Percentiles rank a stretch among this genome's conserved stretches.
These are phyloP conservation scores for Chamaenerion angustifolium DNA, from an alignment of 345 rosid species.

Conservation along the genomic window DNA sequence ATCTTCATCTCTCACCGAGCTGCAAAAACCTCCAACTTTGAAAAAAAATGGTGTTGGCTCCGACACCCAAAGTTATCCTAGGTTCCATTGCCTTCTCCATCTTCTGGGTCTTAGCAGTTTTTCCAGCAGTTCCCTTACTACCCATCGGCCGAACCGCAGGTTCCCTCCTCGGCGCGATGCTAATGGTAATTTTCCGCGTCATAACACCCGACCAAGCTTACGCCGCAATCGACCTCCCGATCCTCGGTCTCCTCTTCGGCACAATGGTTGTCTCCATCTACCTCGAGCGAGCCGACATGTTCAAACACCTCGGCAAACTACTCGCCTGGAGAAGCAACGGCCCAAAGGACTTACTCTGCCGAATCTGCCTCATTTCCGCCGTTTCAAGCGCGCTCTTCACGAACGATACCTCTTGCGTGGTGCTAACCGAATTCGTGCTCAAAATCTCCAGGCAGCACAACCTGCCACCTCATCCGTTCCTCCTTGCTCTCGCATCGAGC, in stretches of 20 bases:
- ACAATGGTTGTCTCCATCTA: constrained; percentile 79
- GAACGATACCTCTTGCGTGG: constrained; percentile 69
- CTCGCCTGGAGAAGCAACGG: constrained; percentile 66
- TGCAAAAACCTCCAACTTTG: too few relatives aligned
- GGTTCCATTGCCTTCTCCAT: constrained; percentile 59
- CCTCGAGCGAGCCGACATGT: constrained; percentile 76
- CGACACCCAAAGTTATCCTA: constrained; percentile 31
- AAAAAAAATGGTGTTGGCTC: constrained; percentile 42
- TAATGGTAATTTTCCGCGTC: constrained; percentile 70
- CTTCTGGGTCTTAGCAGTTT: constrained; percentile 81
- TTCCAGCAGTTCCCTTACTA: constrained; percentile 60
- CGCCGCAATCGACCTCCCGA: constrained; percentile 66
- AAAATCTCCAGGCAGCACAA: constrained; percentile 72
- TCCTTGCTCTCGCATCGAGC: constrained; percentile 75
- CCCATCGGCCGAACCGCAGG: constrained; percentile 92
- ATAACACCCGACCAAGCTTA: constrained; percentile 64
- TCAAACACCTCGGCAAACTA: constrained; percentile 55
- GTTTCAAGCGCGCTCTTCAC: constrained; percentile 77
- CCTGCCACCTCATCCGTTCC: constrained; percentile 65
- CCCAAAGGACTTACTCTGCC: constrained; percentile 49
- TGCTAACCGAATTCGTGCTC: constrained; percentile 66
- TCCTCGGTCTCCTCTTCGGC: constrained; percentile 79
- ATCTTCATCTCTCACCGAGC: too few relatives aligned
- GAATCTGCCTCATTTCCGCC: constrained; percentile 63
- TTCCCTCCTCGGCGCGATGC: constrained; percentile 67